Conservation (phyloP, 331 rosid species). For the Prunus yedoensis region DNA sequence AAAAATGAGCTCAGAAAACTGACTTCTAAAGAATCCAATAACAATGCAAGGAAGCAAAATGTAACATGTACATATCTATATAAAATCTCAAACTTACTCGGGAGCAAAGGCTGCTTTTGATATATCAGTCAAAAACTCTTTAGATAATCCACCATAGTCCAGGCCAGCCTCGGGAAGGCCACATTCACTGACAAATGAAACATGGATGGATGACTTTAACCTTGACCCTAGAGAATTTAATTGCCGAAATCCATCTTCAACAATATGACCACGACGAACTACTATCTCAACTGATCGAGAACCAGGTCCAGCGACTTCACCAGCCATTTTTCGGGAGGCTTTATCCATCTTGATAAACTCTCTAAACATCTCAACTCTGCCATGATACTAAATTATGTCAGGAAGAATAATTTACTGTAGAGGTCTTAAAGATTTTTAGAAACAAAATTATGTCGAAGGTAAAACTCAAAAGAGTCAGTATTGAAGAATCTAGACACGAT, state of each 20-base stretch:
- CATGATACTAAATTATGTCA: constrained; percentile 22
- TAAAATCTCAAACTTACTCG: constrained; percentile 57
- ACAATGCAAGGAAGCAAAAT: constrained; percentile 26
- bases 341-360: constrained; percentile 95
- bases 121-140: constrained; percentile 90
- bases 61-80: not conserved
- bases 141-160: constrained; percentile 97
- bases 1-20: constrained; percentile 20
- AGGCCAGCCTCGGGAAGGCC: constrained; percentile 98
- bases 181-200: constrained; percentile 96
- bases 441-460: not conserved
- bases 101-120: constrained; percentile 89
- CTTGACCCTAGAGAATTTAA: constrained; percentile 82
- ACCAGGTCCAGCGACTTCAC: constrained; percentile 82
- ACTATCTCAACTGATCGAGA: constrained; percentile 77
- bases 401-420: not conserved
- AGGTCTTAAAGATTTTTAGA: not conserved
- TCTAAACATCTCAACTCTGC: constrained; percentile 96
- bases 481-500: not conserved
- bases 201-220: constrained; percentile 87
- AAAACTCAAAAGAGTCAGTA: not conserved
- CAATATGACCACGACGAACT: constrained; percentile 80
- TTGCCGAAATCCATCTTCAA: constrained; percentile 95
- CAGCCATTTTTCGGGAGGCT: constrained; percentile 91
- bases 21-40: constrained; percentile 23